A percentile compares a stretch with the other conserved stretches of the same genome.
Conservation (phyloP, 257 asterid genomes). For the Nemophila menziesii region DNA sequence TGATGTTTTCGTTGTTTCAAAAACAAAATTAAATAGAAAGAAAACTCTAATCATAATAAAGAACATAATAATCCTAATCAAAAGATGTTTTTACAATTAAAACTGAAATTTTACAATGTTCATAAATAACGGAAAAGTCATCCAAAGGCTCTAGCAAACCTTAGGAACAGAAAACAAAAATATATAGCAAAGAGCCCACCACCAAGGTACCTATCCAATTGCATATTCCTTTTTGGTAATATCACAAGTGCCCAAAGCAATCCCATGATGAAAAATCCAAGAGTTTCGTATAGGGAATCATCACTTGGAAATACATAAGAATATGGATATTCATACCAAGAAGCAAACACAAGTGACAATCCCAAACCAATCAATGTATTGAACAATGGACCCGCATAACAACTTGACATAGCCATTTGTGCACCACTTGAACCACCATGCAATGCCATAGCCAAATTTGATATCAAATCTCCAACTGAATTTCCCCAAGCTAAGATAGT, state of each 20-base stretch:
- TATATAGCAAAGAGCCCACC: constrained; percentile 58
- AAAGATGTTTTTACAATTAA: too few relatives aligned
- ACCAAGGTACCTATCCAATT: constrained; percentile 40
- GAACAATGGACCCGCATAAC: constrained; percentile 79
- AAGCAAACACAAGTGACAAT: constrained; percentile 44
- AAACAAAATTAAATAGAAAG: too few relatives aligned
- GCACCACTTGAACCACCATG: constrained; percentile 55
- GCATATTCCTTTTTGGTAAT: constrained; percentile 52
- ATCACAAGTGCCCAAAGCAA: constrained; percentile 71
- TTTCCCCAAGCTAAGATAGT: constrained; percentile 96
- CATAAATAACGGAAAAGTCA: too few relatives aligned
- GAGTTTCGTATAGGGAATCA: constrained; percentile 39
- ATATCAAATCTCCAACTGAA: constrained; percentile 61
- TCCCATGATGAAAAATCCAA: constrained; percentile 66
- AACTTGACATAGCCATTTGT: constrained; percentile 73
- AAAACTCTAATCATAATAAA: too few relatives aligned
- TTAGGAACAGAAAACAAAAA: constrained; percentile 47
- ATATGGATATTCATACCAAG: constrained; percentile 45
- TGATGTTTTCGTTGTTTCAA: too few relatives aligned
- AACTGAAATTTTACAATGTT: too few relatives aligned
- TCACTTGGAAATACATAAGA: constrained; percentile 33
- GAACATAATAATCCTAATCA: too few relatives aligned
- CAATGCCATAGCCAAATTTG: constrained; percentile 53
- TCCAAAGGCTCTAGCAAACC: constrained; percentile 35
- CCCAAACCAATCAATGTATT: constrained; percentile 69